Percentiles rank a stretch among this genome's conserved stretches.
Conservation (phyloP, 495 filamentous ascomycete genomes). For the Hypoxylon fragiforme region DNA sequence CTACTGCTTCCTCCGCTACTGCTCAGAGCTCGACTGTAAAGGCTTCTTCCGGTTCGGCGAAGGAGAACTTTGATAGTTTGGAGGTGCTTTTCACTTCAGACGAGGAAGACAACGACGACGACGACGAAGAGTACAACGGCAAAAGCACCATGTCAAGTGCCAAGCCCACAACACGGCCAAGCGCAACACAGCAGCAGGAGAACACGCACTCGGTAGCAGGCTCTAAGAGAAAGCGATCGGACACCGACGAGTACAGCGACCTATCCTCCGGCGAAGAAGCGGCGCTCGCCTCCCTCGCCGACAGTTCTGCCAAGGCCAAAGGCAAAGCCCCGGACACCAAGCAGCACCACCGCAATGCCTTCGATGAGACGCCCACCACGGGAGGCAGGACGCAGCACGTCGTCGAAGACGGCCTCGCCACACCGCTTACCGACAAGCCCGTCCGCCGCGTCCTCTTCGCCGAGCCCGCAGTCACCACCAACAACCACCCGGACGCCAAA, state of each 20-base stretch:
- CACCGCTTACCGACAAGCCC: constrained; percentile 33
- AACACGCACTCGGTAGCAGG: constrained; percentile 2
- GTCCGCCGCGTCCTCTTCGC: constrained; percentile 30
- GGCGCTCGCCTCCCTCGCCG: constrained; percentile 17
- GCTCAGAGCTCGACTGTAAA: constrained; percentile 7
- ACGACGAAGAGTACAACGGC: constrained; percentile 2
- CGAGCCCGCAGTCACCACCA: not conserved
- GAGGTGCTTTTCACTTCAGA: constrained; percentile 17
- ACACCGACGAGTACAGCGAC: constrained; percentile 28
- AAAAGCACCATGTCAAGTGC: not conserved
- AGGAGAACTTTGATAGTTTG: constrained; percentile 13
- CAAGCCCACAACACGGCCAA: no score
- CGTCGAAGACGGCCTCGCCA: constrained; percentile 26
- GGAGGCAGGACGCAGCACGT: constrained; percentile 1
- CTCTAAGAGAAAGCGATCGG: constrained; percentile 28
- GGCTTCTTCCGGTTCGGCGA: not conserved
- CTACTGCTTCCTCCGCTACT: constrained; percentile 9
- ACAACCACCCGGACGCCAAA: not conserved
- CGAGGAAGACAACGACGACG: constrained; percentile 27
- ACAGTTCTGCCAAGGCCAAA: constrained; percentile 14
- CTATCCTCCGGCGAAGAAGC: constrained; percentile 30
- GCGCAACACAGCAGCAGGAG: constrained; percentile 5
- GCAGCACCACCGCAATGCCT: constrained; percentile 14
- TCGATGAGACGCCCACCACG: constrained; percentile 14
- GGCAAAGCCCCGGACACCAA: no score